Evolutionary conservation across 495 filamentous ascomycete species (phyloP), one percentile per base, ranked within the genome.

Genomic region (Apiosordaria backusii): DNA sequence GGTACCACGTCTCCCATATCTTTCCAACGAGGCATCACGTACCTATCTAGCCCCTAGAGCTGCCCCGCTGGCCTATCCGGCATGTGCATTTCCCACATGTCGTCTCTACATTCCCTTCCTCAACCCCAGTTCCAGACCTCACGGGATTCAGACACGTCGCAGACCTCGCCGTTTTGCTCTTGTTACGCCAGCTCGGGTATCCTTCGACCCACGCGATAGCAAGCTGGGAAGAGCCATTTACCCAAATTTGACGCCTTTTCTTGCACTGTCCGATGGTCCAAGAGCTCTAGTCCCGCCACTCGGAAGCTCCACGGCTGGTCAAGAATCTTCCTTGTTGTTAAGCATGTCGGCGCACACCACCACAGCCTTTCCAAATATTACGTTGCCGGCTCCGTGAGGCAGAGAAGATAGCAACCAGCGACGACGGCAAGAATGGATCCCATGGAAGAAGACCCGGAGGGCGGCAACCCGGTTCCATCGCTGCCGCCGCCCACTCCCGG

Each of bases 391-490:
- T 23, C n/a, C 52, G 52, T 55, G 52, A 55, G 52, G 52, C 19
- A 22, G 52, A 55, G 13, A n/a, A 55, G 18, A 23, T 18, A 22
- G 21, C 13, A 23, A 23, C 7, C 18, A 55, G 10, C 19, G 26
- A 53, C 53, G 52, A 19, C 27, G 24, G 40, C 61, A 26, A 19
- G 16, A 15, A 53, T 73, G 72, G 68, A 74, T n/a, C 62, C 68
- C 23, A 75, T 75, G 70, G 76, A 76, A 23, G 70, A 70, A 25
- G 69, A 71, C 59, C 26, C 50, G 23, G 57, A 54, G 61, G 29
- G 35, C 55, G 52, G 21, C 13, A 62, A 27, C 40, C 55, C 60
- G 4, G 52, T 57, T 9, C 69, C 64, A 13, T 35, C 50, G 35
- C 68, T 64, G 21, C 60, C 18, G 29, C 65, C 58, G 40, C 60